Evolutionary conservation across 495 filamentous ascomycete genomes (phyloP).

Genomic region (Aspergillus incahuasiensis): DNA sequence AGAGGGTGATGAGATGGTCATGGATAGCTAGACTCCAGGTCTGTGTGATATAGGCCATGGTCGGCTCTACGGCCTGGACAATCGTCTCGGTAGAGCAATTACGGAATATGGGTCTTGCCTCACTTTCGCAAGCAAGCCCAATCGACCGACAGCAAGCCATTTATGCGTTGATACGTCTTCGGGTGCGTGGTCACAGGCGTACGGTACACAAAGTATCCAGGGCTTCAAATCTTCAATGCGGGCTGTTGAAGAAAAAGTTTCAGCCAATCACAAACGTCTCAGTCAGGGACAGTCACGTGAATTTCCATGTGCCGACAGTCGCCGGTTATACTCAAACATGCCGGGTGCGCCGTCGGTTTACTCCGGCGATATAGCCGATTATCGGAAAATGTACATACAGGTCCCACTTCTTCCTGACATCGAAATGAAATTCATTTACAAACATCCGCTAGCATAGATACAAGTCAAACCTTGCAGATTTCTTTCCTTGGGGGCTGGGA

Average conservation of each 20-base stretch:
- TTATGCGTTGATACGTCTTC: background rate
- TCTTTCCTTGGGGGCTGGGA: background rate
- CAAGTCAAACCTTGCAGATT: background rate
- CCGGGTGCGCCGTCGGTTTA: conserved; percentile 27
- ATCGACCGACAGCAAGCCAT: background rate
- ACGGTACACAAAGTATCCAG: background rate
- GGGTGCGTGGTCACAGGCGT: background rate
- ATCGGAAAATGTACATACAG: conserved; percentile 22
- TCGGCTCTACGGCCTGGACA: background rate
- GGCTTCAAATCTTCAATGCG: conserved; percentile 13
- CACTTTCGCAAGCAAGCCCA: background rate
- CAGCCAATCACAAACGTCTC: conserved; percentile 19
- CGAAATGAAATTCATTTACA: conserved; percentile 26
- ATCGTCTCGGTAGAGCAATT: conserved; percentile 7
- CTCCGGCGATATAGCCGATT: conserved; percentile 31
- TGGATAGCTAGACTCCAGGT: conserved; percentile 28
- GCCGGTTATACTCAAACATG: conserved; percentile 14
- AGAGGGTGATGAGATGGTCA: conserved; percentile 26
- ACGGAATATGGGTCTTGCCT: background rate
- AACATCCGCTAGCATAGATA: conserved; percentile 11
- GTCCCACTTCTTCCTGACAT: conserved; percentile 19
- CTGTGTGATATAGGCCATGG: background rate
- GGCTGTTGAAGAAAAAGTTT: background rate
- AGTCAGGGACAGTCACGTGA: conserved; percentile 16
- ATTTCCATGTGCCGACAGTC: conserved; percentile 33